These are phyloP conservation scores for Azolla pinnata DNA, from an alignment of 75 land plant species.

Conservation along the genomic window DNA sequence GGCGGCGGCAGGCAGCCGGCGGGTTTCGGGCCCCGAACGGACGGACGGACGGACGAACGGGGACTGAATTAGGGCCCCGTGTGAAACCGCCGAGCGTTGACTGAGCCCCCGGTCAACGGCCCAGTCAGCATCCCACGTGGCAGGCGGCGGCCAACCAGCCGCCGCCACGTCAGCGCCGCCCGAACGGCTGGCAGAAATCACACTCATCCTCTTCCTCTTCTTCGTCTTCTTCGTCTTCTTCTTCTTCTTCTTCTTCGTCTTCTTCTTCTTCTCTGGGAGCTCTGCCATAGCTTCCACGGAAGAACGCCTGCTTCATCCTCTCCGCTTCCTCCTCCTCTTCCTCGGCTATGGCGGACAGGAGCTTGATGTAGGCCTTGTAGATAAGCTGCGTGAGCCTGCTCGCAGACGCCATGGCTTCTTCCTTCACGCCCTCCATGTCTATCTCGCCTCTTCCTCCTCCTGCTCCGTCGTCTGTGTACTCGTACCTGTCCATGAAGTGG, in stretches of 20 bases:
- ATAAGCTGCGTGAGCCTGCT: constrained; percentile 48
- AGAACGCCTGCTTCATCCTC: neutral
- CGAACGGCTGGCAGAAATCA: constrained; percentile 6
- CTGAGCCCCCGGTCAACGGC: no score
- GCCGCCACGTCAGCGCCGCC: no score
- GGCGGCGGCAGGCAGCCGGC: no score
- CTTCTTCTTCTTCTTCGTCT: neutral
- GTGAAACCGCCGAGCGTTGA: no score
- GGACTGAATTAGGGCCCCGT: no score
- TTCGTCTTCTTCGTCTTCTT: neutral
- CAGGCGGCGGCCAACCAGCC: no score
- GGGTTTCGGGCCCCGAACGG: no score
- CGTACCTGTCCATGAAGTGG: constrained; percentile 49
- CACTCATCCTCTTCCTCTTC: neutral
- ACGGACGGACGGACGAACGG: no score
- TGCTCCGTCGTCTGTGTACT: constrained; percentile 25
- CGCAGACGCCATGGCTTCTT: constrained; percentile 51
- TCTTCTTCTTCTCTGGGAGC: neutral
- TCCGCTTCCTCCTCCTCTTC: constrained; percentile 10
- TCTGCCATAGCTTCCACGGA: no score
- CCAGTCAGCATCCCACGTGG: no score
- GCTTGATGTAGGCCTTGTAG: constrained; percentile 54
- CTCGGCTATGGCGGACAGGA: constrained; percentile 38
- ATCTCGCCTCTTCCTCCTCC: no score
- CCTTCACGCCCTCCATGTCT: constrained; percentile 47